These are phyloP conservation scores for Hypericum perforatum DNA, from an alignment of 345 rosid genomes.

Conservation along the genomic window DNA sequence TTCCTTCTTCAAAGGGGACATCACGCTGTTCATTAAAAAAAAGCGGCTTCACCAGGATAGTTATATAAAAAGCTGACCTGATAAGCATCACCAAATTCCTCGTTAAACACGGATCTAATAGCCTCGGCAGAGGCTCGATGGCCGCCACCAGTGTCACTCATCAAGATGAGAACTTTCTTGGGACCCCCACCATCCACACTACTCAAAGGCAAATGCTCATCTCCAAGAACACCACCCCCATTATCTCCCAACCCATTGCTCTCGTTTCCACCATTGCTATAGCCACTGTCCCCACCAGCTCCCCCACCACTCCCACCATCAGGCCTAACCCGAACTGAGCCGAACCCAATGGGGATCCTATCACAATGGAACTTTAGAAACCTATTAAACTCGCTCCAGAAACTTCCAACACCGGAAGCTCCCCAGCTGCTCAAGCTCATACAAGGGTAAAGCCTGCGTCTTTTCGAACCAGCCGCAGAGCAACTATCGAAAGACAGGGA, in stretches of 20 bases:
- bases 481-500: constrained; percentile 34
- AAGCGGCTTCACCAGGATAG: too few species aligned
- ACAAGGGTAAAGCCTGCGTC: constrained; percentile 36
- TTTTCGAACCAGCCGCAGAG: constrained; percentile 15
- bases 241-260: constrained; percentile 38
- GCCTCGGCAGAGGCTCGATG: constrained; percentile 99
- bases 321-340: constrained; percentile 46
- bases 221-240: constrained; percentile 40
- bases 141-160: constrained; percentile 99
- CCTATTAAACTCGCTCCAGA: constrained; percentile 58
- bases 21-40: too few species aligned
- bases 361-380: constrained; percentile 57
- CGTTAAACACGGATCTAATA: constrained; percentile 68
- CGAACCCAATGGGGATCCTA: constrained; percentile 74
- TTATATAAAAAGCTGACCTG: constrained; percentile 53
- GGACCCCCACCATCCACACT: constrained; percentile 40
- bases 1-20: too few species aligned
- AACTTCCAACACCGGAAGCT: constrained; percentile 26
- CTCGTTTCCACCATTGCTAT: not conserved
- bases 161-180: constrained; percentile 83
- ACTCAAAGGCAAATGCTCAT: constrained; percentile 51
- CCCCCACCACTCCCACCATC: constrained; percentile 22
- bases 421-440: constrained; percentile 39
- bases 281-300: not conserved
- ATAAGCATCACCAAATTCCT: constrained; percentile 84